These are phyloP conservation scores for Leccinum subfulvum DNA, from an alignment of 1,284 basidiomycete species.

Conservation along the genomic window DNA sequence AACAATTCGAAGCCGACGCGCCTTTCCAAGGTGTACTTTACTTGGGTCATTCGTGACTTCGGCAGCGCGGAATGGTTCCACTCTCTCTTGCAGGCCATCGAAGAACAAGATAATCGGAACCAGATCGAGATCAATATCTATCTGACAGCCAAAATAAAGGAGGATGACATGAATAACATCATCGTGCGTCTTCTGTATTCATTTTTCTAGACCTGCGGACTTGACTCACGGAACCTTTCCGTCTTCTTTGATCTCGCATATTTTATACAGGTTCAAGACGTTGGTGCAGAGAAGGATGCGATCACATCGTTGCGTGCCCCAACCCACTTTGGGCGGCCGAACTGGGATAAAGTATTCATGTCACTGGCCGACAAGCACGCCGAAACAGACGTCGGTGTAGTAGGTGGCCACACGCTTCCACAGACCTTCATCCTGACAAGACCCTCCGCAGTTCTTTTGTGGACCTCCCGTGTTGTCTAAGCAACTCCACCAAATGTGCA, in stretches of 20 bases:
- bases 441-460: constrained; percentile 65
- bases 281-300: constrained; percentile 85
- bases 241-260: background rate
- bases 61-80: constrained; percentile 90
- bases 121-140: constrained; percentile 90
- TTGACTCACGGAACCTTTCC: constrained; percentile 1
- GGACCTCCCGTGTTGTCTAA: constrained; percentile 71
- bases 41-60: constrained; percentile 88
- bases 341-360: constrained; percentile 84
- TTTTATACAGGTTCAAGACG: constrained; percentile 65
- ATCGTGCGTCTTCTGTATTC: constrained; percentile 46
- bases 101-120: constrained; percentile 83
- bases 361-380: constrained; percentile 77
- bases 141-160: constrained; percentile 83
- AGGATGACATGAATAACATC: constrained; percentile 89
- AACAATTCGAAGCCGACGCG: constrained; percentile 69
- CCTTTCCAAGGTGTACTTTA: constrained; percentile 83
- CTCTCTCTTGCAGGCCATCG: constrained; percentile 86
- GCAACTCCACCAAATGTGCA: constrained; percentile 73
- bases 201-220: background rate
- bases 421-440: constrained; percentile 3
- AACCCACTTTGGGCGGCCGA: constrained; percentile 92
- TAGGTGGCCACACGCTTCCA: constrained; percentile 33
- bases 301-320: constrained; percentile 83
- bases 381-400: constrained; percentile 83